A percentile compares a stretch with the other conserved stretches of the same genome.
Conservation (phyloP, 495 filamentous ascomycete genomes). For the Trypethelium eluteriae region DNA sequence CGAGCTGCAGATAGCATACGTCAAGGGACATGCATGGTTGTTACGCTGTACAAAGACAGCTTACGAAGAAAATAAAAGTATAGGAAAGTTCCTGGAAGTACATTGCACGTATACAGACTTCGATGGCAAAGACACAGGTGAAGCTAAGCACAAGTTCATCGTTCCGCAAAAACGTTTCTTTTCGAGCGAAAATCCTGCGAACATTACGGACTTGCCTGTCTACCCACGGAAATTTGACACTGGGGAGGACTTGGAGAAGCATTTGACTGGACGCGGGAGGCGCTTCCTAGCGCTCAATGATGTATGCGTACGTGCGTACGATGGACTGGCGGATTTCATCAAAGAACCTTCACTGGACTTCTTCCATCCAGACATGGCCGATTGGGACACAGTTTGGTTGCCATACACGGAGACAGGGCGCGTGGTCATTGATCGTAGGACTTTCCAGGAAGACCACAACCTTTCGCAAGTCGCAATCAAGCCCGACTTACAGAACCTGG, state of each 20-base stretch:
- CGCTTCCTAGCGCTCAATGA: constrained; percentile 16
- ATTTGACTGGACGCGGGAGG: constrained; percentile 22
- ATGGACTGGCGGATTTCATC: constrained; percentile 26
- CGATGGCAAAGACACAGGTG: constrained; percentile 23
- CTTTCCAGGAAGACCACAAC: constrained; percentile 34
- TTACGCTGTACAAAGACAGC: constrained; percentile 20
- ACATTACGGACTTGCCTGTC: constrained; percentile 8
- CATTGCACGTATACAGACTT: constrained; percentile 22
- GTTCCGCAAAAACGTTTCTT: constrained; percentile 19
- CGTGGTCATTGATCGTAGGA: constrained; percentile 35
- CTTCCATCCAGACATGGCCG: constrained; percentile 25
- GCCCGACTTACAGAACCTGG: constrained; percentile 15
- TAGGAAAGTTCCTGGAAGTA: constrained; percentile 26
- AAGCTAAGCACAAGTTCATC: constrained; percentile 18
- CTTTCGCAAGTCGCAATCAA: constrained; percentile 19
- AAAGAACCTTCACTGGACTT: constrained; percentile 29
- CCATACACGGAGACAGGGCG: constrained; percentile 31
- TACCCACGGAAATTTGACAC: constrained; percentile 13
- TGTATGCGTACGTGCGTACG: constrained; percentile 21
- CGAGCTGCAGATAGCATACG: constrained; percentile 18
- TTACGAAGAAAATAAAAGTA: constrained; percentile 21
- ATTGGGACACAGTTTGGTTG: constrained; percentile 24
- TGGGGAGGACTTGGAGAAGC: constrained; percentile 16
- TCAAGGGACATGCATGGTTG: constrained; percentile 22
- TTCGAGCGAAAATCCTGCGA: constrained; percentile 16